These are phyloP conservation scores for Mesostigma viride DNA, from an alignment of 139 green algal genomes.

Conservation along the genomic window DNA sequence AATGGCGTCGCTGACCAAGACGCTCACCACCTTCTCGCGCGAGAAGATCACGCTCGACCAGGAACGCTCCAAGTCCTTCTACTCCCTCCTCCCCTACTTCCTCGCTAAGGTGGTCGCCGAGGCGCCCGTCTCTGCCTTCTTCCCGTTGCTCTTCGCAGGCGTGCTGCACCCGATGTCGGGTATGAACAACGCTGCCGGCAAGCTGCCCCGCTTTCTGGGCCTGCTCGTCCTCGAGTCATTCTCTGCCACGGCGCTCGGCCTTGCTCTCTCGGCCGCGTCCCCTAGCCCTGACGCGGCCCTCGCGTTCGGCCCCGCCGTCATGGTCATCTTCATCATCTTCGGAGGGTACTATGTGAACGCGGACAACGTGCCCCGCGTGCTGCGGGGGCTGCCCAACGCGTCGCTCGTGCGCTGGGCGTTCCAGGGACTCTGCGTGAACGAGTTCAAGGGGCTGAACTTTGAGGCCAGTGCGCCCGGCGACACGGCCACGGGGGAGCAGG, in stretches of 20 bases:
- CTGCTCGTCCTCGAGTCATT: conserved; percentile 73
- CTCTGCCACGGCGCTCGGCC: conserved; percentile 51
- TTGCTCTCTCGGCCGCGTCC: conserved; percentile 65
- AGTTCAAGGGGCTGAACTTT: conserved; percentile 69
- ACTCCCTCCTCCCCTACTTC: conserved; percentile 34
- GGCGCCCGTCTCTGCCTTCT: conserved; percentile 33
- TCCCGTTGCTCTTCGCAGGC: conserved; percentile 30
- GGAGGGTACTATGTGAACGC: conserved; percentile 79
- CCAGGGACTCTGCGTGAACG: conserved; percentile 71
- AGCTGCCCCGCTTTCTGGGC: conserved; percentile 55
- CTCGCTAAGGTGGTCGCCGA: conserved; percentile 35
- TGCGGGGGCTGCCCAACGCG: conserved; percentile 62
- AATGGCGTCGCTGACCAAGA: conserved; percentile 31
- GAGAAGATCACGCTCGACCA: conserved; percentile 29
- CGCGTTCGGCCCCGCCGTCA: conserved; percentile 82
- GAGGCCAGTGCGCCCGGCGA: conserved; percentile 29
- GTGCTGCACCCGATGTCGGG: conserved; percentile 35
- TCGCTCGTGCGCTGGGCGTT: conserved; percentile 56
- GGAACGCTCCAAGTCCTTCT: conserved; percentile 21
- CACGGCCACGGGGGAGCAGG: conserved; percentile 36
- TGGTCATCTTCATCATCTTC: conserved; percentile 89
- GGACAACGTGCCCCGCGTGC: conserved; percentile 43
- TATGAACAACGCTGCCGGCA: conserved; percentile 17
- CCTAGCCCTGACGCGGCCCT: conserved; percentile 68
- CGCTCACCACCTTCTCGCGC: conserved; percentile 31